Conservation (phyloP, 305 asterid species). For the Andrographis paniculata region DNA sequence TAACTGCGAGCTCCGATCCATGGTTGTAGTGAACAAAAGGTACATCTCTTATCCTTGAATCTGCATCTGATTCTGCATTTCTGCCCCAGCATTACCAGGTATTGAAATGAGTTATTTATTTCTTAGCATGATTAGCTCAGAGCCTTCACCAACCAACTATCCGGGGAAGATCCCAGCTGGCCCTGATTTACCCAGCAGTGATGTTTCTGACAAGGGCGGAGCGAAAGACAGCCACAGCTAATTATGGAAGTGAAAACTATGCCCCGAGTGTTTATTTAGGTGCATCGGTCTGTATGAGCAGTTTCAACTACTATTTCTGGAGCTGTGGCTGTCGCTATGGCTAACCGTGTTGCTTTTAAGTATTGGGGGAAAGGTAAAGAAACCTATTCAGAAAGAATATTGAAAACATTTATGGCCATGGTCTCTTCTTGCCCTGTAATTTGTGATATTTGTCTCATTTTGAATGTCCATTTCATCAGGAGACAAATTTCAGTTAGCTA, state of each 20-base stretch:
- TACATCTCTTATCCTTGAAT: slow-evolving; percentile 19
- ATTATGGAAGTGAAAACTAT: no score
- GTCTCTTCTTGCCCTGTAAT: no score
- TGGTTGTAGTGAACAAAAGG: slow-evolving; percentile 73
- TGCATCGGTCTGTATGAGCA: neutral
- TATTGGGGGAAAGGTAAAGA: no score
- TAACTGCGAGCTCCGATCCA: slow-evolving; percentile 90
- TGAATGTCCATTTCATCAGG: no score
- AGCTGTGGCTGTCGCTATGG: no score
- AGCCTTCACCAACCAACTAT: slow-evolving; percentile 39
- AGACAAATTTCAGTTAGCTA: no score
- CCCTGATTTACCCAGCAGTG: slow-evolving; percentile 45
- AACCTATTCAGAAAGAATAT: no score
- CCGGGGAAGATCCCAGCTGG: slow-evolving; percentile 74
- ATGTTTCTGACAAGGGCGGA: slow-evolving; percentile 29
- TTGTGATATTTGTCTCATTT: no score
- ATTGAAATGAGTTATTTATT: slow-evolving; percentile 18
- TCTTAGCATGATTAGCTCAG: slow-evolving; percentile 48
- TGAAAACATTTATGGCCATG: no score
- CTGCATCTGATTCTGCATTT: slow-evolving; percentile 4
- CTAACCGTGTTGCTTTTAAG: no score
- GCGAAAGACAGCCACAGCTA: slow-evolving; percentile 24
- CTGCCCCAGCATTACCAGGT: neutral
- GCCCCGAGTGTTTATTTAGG: no score
- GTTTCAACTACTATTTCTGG: no score